Conservation (phyloP, 148 eudicot genomes). For the Rhododendron molle region DNA sequence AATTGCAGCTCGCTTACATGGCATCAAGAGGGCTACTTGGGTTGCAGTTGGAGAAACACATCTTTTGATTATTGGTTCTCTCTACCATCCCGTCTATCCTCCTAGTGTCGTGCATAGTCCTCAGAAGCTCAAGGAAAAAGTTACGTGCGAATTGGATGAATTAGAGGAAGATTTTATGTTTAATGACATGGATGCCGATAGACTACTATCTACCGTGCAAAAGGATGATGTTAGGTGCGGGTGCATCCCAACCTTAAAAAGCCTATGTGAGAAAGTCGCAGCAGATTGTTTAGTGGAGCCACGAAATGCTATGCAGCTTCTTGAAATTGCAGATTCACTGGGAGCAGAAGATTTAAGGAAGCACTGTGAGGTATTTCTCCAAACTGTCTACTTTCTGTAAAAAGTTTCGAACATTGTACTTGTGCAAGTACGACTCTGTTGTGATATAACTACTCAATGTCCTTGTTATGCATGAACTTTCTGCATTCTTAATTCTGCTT, state of each 20-base stretch:
- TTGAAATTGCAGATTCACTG: conserved; percentile 89
- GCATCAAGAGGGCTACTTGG: conserved; percentile 76
- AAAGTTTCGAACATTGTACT: background rate
- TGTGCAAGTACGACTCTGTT: background rate
- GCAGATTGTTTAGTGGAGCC: conserved; percentile 83
- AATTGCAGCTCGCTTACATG: conserved; percentile 59
- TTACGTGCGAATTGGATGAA: conserved; percentile 43
- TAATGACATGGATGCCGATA: conserved; percentile 45
- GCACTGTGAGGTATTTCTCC: conserved; percentile 73
- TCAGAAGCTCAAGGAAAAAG: conserved; percentile 25
- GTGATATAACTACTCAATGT: background rate
- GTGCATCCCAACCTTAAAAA: conserved; percentile 67
- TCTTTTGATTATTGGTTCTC: conserved; percentile 65
- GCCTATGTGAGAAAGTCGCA: conserved; percentile 89
- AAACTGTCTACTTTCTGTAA: background rate
- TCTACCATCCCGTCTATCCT: conserved; percentile 77
- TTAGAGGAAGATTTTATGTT: conserved; percentile 70
- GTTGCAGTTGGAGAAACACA: conserved; percentile 96
- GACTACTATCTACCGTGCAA: conserved; percentile 12
- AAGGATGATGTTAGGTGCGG: conserved; percentile 27
- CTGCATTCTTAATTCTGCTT: background rate
- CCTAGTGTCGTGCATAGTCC: conserved; percentile 24
- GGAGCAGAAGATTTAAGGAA: conserved; percentile 81
- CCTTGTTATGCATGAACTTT: background rate
- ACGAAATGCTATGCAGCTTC: conserved; percentile 71